These are phyloP conservation scores for Suillus occidentalis DNA, from an alignment of 768 basidiomycete genomes.

Conservation along the genomic window DNA sequence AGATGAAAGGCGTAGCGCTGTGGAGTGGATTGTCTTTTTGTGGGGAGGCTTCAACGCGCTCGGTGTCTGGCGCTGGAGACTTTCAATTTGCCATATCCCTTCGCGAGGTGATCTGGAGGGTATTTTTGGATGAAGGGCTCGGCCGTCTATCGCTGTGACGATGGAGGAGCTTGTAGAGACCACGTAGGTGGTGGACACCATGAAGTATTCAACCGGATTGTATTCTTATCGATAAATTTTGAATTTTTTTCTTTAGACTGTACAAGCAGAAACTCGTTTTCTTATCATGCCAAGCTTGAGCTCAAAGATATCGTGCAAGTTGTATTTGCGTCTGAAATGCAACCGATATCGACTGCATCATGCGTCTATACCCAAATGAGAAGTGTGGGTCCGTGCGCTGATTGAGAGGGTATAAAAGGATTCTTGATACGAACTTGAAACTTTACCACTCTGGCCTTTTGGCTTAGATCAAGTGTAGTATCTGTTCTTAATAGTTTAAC, in stretches of 20 bases:
- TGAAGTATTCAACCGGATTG: not conserved
- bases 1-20: not conserved
- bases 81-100: not conserved
- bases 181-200: not conserved
- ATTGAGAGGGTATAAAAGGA: not conserved
- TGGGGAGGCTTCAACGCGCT: not conserved
- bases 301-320: no score
- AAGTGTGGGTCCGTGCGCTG: not conserved
- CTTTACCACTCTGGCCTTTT: slow-evolving; percentile 43
- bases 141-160: not conserved
- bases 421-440: not conserved
- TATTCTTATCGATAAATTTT: not conserved
- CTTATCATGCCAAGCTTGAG: no score
- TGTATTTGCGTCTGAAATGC: no score
- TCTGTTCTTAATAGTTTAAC: slow-evolving; percentile 89
- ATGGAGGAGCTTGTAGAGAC: not conserved
- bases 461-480: slow-evolving; percentile 55
- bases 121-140: not conserved
- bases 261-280: not conserved
- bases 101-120: slow-evolving; percentile 2
- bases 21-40: not conserved
- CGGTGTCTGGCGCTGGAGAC: not conserved
- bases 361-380: not conserved
- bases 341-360: no score
- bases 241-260: no score